phyloP scores from a whole-genome alignment of 2,329 filamentous ascomycete species.

The Fusarium zealandicum region DNA sequence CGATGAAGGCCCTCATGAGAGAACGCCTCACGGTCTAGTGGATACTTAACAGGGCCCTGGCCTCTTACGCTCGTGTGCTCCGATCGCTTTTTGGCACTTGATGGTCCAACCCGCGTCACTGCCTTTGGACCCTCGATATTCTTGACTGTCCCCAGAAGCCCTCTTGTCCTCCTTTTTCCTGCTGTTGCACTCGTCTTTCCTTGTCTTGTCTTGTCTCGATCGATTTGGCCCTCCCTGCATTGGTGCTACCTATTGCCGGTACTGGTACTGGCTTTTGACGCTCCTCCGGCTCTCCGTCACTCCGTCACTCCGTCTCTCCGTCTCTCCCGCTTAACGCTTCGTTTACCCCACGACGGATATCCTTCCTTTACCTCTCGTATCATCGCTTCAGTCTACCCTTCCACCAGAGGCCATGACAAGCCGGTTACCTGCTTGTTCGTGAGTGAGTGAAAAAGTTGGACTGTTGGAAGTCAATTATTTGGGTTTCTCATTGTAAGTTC shows the following conservation, averaged over 20 bases:
- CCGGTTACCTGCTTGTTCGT: conserved; percentile 22
- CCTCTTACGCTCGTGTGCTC: conserved; percentile 36
- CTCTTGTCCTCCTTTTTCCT: conserved; percentile 28
- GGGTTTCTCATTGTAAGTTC: conserved; percentile 32
- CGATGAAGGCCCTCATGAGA: conserved; percentile 10
- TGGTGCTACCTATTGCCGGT: conserved; percentile 31
- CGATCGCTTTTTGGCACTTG: conserved; percentile 36
- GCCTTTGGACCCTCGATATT: conserved; percentile 29
- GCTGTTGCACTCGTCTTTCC: conserved; percentile 13
- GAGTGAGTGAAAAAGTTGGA: conserved; percentile 27
- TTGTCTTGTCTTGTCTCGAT: conserved; percentile 21
- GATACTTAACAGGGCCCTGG: conserved; percentile 37
- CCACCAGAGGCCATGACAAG: conserved; percentile 33
- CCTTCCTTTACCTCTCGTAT: conserved; percentile 2
- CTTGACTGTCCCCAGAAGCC: conserved; percentile 18
- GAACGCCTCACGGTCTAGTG: conserved; percentile 35
- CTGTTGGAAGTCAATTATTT: conserved; percentile 19
- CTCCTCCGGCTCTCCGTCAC: conserved; percentile 18
- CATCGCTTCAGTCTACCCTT: conserved; percentile 12
- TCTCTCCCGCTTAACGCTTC: conserved; percentile 8
- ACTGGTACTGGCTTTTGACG: conserved; percentile 35
- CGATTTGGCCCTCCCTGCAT: conserved; percentile 28
- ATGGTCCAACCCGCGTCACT: conserved; percentile 30
- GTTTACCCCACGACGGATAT: conserved; percentile 10
- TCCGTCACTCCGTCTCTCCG: too few species aligned